Evolutionary conservation across 768 basidiomycete genomes (phyloP).

Genomic region (Termitomyces sp.): DNA sequence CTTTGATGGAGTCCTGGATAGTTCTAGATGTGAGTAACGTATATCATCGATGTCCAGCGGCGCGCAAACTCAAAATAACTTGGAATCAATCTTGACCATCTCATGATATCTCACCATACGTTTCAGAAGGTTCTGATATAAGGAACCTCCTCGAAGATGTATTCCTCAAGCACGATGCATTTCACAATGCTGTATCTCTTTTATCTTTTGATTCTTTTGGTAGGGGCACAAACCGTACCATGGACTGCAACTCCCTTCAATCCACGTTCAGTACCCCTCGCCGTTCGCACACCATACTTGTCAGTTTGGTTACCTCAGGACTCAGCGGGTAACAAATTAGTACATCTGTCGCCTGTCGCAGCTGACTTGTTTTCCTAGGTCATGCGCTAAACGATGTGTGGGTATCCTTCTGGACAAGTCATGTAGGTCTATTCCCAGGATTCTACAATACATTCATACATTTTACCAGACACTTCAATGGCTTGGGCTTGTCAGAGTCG

Average conservation of each 20-base stretch:
- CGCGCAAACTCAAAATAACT: neutral
- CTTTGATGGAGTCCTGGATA: no score
- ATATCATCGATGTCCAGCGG: no score
- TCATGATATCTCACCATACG: conserved; percentile 10
- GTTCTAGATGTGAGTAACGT: no score
- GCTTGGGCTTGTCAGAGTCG: conserved; percentile 62
- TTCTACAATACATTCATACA: conserved; percentile 27
- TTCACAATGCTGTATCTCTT: neutral
- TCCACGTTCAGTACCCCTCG: conserved; percentile 60
- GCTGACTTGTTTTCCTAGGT: conserved; percentile 18
- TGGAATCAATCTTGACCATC: no score
- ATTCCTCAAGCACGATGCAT: neutral
- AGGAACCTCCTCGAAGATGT: neutral
- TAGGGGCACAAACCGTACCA: conserved; percentile 28
- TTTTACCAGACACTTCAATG: conserved; percentile 61
- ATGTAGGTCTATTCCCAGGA: conserved; percentile 25
- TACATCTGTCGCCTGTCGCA: neutral
- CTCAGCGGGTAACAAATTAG: conserved; percentile 30
- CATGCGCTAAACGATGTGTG: conserved; percentile 48
- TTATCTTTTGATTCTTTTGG: conserved; percentile 8
- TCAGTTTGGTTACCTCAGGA: conserved; percentile 65
- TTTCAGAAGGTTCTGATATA: conserved; percentile 2
- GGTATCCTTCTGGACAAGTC: conserved; percentile 68
- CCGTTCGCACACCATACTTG: conserved; percentile 63
- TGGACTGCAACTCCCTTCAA: conserved; percentile 55